Percentiles rank a stretch among this genome's conserved stretches.
phyloP scores from a whole-genome alignment of 2,329 filamentous ascomycete species.

The Stemphylium beticola region DNA sequence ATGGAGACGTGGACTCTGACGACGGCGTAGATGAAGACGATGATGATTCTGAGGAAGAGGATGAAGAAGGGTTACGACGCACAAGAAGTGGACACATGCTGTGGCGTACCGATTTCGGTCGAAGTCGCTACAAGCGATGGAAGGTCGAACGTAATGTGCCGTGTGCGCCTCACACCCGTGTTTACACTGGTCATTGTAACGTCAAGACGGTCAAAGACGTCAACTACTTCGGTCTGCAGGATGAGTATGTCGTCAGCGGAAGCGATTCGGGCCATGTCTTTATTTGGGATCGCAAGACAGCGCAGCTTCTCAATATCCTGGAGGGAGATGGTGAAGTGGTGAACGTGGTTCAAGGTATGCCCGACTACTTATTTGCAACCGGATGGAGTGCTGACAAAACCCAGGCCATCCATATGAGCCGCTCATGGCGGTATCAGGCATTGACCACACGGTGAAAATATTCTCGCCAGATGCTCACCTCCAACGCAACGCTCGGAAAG shows the following conservation, averaged over 20 bases:
- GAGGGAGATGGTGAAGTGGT: conserved; percentile 73
- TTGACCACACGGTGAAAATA: conserved; percentile 72
- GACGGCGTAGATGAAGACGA: conserved; percentile 43
- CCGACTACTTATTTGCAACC: background rate
- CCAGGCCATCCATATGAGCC: conserved; percentile 70
- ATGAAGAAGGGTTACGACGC: conserved; percentile 41
- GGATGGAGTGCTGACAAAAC: conserved; percentile 16
- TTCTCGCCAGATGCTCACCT: conserved; percentile 67
- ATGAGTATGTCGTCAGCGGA: conserved; percentile 72
- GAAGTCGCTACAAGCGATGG: conserved; percentile 52
- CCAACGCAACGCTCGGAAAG: conserved; percentile 63
- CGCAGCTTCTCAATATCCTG: conserved; percentile 67
- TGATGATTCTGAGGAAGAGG: conserved; percentile 36
- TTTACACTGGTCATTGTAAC: conserved; percentile 70
- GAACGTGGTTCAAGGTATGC: conserved; percentile 68
- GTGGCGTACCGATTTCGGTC: conserved; percentile 58
- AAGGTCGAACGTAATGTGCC: conserved; percentile 62
- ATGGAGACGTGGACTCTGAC: conserved; percentile 35
- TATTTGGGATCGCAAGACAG: conserved; percentile 71
- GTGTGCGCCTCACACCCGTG: conserved; percentile 62
- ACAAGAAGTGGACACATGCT: conserved; percentile 51
- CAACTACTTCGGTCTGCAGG: conserved; percentile 70
- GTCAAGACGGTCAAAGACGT: conserved; percentile 72
- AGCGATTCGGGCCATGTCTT: conserved; percentile 71
- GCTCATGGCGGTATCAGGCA: conserved; percentile 69